Percentiles rank a stretch among this genome's conserved stretches.
Conservation (phyloP, 495 filamentous ascomycete species). For the Penicillium desertorum region DNA sequence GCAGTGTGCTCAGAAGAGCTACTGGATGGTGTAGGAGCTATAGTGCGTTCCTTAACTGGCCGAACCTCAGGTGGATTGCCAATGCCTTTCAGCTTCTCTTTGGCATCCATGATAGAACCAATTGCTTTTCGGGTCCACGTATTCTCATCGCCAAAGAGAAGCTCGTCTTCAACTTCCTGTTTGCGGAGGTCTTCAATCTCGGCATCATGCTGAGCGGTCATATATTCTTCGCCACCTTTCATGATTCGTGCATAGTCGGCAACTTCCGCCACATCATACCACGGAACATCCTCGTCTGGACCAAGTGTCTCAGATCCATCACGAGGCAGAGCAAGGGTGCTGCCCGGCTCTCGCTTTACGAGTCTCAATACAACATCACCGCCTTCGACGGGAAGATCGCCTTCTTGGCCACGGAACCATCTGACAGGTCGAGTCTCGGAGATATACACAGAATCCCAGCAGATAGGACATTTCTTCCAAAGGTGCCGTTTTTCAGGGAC, state of each 20-base stretch:
- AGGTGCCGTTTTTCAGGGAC: slow-evolving; percentile 68
- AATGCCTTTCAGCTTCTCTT: slow-evolving; percentile 68
- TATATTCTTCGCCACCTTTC: slow-evolving; percentile 89
- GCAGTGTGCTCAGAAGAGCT: slow-evolving; percentile 27
- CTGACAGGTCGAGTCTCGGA: slow-evolving; percentile 87
- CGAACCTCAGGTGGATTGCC: slow-evolving; percentile 63
- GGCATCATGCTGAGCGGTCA: slow-evolving; percentile 70
- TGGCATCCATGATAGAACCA: slow-evolving; percentile 64
- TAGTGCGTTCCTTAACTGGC: slow-evolving; percentile 47
- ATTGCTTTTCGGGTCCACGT: slow-evolving; percentile 89
- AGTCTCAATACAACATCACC: slow-evolving; percentile 85
- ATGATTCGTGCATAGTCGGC: slow-evolving; percentile 94
- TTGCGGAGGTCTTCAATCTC: slow-evolving; percentile 72
- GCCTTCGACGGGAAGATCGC: slow-evolving; percentile 72
- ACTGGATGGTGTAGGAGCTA: slow-evolving; percentile 42
- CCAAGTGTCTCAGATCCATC: slow-evolving; percentile 73
- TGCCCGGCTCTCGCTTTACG: slow-evolving; percentile 73
- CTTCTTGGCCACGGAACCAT: slow-evolving; percentile 90
- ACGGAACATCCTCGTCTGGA: slow-evolving; percentile 75
- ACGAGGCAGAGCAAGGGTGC: slow-evolving; percentile 80
- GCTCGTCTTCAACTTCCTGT: slow-evolving; percentile 84
- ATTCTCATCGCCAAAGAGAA: slow-evolving; percentile 89
- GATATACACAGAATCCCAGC: slow-evolving; percentile 84
- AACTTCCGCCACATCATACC: slow-evolving; percentile 91
- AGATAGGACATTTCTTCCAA: slow-evolving; percentile 96